Conservation (phyloP, 2,329 filamentous ascomycete species). For the Aspergillus novoparasiticus region DNA sequence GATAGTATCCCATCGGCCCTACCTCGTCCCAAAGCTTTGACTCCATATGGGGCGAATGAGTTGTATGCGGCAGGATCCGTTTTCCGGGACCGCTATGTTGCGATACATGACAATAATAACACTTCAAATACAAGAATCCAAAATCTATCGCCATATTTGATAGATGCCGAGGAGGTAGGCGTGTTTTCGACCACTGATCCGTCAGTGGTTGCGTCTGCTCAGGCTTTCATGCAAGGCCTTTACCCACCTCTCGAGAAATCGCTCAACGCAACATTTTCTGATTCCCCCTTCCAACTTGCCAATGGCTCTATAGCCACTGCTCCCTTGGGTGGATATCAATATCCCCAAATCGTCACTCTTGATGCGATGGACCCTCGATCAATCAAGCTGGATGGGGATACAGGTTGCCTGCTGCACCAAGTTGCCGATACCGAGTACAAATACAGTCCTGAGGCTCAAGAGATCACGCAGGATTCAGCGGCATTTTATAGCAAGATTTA, state of each 20-base stretch:
- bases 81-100: slow-evolving; percentile 58
- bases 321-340: slow-evolving; percentile 61
- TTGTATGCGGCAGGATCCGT: slow-evolving; percentile 53
- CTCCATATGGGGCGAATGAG: slow-evolving; percentile 58
- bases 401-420: slow-evolving; percentile 46
- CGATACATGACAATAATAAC: slow-evolving; percentile 25
- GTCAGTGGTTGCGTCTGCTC: slow-evolving; percentile 55
- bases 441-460: slow-evolving; percentile 42
- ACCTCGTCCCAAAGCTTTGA: slow-evolving; percentile 44
- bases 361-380: slow-evolving; percentile 52
- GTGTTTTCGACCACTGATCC: slow-evolving; percentile 52
- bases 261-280: slow-evolving; percentile 34
- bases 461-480: slow-evolving; percentile 39
- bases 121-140: slow-evolving; percentile 41
- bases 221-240: slow-evolving; percentile 64
- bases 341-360: slow-evolving; percentile 52
- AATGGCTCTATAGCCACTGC: slow-evolving; percentile 51
- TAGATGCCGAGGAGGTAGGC: slow-evolving; percentile 51
- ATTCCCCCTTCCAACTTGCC: slow-evolving; percentile 46
- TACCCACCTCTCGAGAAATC: slow-evolving; percentile 54
- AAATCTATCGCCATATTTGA: slow-evolving; percentile 48
- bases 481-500: slow-evolving; percentile 53
- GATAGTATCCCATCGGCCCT: slow-evolving; percentile 55
- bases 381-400: slow-evolving; percentile 54
- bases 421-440: slow-evolving; percentile 45